Base-by-base conservation (phyloP, 164 flowering plant species). In the Nymphaea colorata region DNA sequence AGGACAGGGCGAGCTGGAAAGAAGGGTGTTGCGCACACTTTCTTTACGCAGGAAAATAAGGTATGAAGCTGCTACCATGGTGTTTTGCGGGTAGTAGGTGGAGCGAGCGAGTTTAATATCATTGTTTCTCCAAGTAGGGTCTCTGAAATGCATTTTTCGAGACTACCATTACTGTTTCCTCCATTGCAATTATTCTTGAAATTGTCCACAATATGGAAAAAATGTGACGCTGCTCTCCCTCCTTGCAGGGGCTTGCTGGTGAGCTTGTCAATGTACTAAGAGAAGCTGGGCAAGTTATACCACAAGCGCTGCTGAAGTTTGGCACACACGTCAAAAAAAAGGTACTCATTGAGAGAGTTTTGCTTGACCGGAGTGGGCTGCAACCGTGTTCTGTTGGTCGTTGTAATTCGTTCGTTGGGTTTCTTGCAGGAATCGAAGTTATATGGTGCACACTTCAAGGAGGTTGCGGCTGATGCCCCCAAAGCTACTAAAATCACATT, bases 1-100 rank as follows among this genome's bases (percentile, higher is more conserved):
- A 84, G 99, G 73, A 95, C 98, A 64, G 99, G 99, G 57, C 84
- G 99, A 15, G 99, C 99, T 75, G 98, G 98, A 70, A 89, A 92
- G 79, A 95, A 89, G 79, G 99, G 99, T 67, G 91, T 92, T 66
- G 93, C 97, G 3, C 96, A 92, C 75, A 89, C 99, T 14, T 95
- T 95, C 77, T 92, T 95, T 81, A 89, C 81, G 69, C 85, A 82
- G 76, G 91, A 88, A 62, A 95, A 95, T 76, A 95, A 92, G 96
- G 97, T 91, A 76, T 51, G 57, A 51, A 51, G 14, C 3, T 15
- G 3, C 12, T 51, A 51, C 12, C 57, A 51, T 51, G 3, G 15
- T 51, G 57, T 8, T 15, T 15, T 15, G 8, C 55, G 5, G 12
- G 8, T 15, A 8, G 57, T 25, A 25, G 36, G 36, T 25, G 36